These are phyloP conservation scores for Chernovozyma sophiae-reginae DNA, from an alignment of 1,139 yeast genomes.

Conservation along the genomic window DNA sequence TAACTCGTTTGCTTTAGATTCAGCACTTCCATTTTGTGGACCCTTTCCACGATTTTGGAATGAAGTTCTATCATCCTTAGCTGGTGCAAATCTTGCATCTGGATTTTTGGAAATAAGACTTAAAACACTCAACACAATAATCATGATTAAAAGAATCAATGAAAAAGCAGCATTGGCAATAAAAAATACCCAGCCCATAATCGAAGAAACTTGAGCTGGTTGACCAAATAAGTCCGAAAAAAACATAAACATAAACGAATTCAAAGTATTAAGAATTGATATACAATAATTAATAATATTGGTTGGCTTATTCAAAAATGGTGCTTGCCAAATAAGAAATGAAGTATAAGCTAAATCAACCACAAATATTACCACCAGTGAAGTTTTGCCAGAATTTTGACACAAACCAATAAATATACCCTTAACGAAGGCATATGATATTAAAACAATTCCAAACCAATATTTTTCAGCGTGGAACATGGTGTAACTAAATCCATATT, in stretches of 20 bases:
- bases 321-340: constrained; percentile 53
- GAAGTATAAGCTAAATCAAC: constrained; percentile 61
- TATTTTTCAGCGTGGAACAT: constrained; percentile 72
- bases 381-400: constrained; percentile 67
- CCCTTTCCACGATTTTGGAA: constrained; percentile 57
- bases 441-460: constrained; percentile 67
- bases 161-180: constrained; percentile 75
- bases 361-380: constrained; percentile 61
- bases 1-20: constrained; percentile 48
- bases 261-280: constrained; percentile 59
- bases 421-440: constrained; percentile 53
- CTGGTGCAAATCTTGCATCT: constrained; percentile 79
- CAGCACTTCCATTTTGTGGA: constrained; percentile 17
- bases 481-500: constrained; percentile 78
- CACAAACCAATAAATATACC: constrained; percentile 64
- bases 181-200: constrained; percentile 81
- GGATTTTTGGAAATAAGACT: constrained; percentile 70
- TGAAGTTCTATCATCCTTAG: constrained; percentile 78
- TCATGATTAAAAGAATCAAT: constrained; percentile 56
- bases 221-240: constrained; percentile 72
- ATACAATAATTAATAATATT: constrained; percentile 63
- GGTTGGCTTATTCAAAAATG: constrained; percentile 70
- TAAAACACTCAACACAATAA: constrained; percentile 52
- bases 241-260: constrained; percentile 70
- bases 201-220: constrained; percentile 60